Percentiles rank a stretch among this genome's conserved stretches.
Conservation (phyloP, 192 early-diverging fungal species). For the Backusella luteola region DNA sequence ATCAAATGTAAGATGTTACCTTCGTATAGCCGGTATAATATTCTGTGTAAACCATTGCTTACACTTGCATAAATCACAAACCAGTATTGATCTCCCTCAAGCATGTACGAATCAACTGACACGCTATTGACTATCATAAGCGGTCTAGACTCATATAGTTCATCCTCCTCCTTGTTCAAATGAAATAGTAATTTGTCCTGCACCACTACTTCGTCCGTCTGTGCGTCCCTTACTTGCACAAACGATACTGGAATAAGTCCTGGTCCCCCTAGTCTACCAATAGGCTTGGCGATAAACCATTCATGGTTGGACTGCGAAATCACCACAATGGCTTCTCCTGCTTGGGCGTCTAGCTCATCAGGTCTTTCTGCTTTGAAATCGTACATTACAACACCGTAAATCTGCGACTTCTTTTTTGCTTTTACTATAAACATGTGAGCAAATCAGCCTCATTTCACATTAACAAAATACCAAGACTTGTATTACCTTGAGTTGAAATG, state of each 20-base stretch:
- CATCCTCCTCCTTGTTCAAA: slow-evolving; percentile 45
- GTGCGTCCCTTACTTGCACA: slow-evolving; percentile 64
- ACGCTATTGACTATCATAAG: slow-evolving; percentile 41
- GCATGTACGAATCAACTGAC: slow-evolving; percentile 63
- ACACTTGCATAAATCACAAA: slow-evolving; percentile 64
- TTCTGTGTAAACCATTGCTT: slow-evolving; percentile 53
- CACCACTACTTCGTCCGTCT: slow-evolving; percentile 55
- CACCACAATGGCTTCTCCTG: slow-evolving; percentile 65
- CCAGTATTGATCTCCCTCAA: slow-evolving; percentile 71
- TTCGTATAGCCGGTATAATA: slow-evolving; percentile 71
- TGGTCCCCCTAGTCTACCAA: slow-evolving; percentile 53
- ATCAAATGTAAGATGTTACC: neutral
- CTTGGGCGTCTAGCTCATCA: slow-evolving; percentile 62
- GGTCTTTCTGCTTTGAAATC: slow-evolving; percentile 64
- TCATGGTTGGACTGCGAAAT: slow-evolving; percentile 72
- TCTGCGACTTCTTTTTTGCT: neutral
- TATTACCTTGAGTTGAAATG: slow-evolving; percentile 20
- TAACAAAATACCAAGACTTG: neutral
- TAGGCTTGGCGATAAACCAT: slow-evolving; percentile 72
- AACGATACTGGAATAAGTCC: slow-evolving; percentile 74
- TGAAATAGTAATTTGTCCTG: slow-evolving; percentile 32
- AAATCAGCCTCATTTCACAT: neutral
- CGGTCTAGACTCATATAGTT: slow-evolving; percentile 31
- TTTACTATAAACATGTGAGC: neutral
- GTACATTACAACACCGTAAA: slow-evolving; percentile 66